Conservation (phyloP, 768 basidiomycete species). For the Calocybe gangraenosa region DNA sequence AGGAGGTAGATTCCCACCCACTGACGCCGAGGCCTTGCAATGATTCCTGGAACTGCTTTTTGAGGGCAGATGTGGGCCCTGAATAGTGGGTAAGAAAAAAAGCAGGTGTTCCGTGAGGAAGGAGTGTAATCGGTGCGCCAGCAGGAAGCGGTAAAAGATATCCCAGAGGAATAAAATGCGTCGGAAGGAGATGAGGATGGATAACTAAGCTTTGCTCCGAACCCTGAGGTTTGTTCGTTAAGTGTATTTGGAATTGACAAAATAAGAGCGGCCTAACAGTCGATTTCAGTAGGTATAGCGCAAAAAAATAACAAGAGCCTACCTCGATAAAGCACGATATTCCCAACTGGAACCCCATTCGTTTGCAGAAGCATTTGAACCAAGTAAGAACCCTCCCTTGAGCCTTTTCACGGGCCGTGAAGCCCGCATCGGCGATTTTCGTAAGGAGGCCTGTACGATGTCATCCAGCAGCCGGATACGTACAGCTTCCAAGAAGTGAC, state of each 20-base stretch:
- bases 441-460: constrained; percentile 40
- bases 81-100: constrained; percentile 68
- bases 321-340: constrained; percentile 47
- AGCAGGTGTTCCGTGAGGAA: constrained; percentile 70
- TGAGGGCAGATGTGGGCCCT: constrained; percentile 60
- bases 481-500: constrained; percentile 62
- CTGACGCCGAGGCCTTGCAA: constrained; percentile 61
- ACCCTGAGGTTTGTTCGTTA: constrained; percentile 24
- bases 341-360: constrained; percentile 72
- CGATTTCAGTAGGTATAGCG: not conserved
- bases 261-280: constrained; percentile 55
- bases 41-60: constrained; percentile 59
- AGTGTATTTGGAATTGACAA: constrained; percentile 55
- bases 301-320: constrained; percentile 1
- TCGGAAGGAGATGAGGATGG: constrained; percentile 57
- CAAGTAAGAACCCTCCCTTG: constrained; percentile 62
- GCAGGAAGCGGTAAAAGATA: constrained; percentile 39
- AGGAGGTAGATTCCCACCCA: constrained; percentile 35
- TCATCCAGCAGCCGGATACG: constrained; percentile 51
- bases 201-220: constrained; percentile 46
- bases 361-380: constrained; percentile 34
- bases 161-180: constrained; percentile 52
- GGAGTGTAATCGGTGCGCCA: constrained; percentile 65
- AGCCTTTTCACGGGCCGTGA: constrained; percentile 42
- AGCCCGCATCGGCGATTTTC: constrained; percentile 22